phyloP scores from a whole-genome alignment of 768 basidiomycete species.

The Tricholoma flavovirens region DNA sequence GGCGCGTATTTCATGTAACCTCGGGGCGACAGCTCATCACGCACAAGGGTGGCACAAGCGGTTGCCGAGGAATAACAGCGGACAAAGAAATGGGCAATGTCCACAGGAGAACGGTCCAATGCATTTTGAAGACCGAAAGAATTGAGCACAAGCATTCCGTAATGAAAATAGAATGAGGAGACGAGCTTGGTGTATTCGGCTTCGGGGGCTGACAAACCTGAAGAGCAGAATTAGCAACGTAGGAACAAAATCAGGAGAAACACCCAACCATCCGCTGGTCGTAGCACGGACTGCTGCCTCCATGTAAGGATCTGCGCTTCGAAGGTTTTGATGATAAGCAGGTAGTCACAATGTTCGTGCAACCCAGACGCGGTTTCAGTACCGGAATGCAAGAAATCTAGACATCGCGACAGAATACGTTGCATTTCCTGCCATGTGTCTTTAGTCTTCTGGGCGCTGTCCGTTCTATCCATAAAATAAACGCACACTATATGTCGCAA shows the following conservation, averaged over 20 bases:
- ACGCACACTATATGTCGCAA: conserved; percentile 77
- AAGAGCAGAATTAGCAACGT: not conserved
- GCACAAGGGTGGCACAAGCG: conserved; percentile 63
- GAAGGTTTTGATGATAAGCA: conserved; percentile 77
- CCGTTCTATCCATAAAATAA: not conserved
- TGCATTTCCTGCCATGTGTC: conserved; percentile 61
- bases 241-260: not conserved
- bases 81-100: conserved; percentile 81
- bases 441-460: not conserved
- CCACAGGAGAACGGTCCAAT: conserved; percentile 66
- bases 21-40: conserved; percentile 71
- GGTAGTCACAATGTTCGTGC: conserved; percentile 79
- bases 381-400: conserved; percentile 87
- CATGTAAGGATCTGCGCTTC: conserved; percentile 67
- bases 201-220: conserved; percentile 22
- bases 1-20: conserved; percentile 81
- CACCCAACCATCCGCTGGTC: conserved; percentile 23
- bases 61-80: conserved; percentile 71
- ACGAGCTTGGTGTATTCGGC: conserved; percentile 45
- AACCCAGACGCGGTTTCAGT: conserved; percentile 77
- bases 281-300: conserved; percentile 43
- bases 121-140: conserved; percentile 97
- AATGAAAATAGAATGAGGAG: conserved; percentile 76
- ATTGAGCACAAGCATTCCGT: conserved; percentile 83
- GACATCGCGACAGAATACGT: conserved; percentile 79